Conservation (phyloP, 768 basidiomycete genomes). For the Baorangia bicolor region DNA sequence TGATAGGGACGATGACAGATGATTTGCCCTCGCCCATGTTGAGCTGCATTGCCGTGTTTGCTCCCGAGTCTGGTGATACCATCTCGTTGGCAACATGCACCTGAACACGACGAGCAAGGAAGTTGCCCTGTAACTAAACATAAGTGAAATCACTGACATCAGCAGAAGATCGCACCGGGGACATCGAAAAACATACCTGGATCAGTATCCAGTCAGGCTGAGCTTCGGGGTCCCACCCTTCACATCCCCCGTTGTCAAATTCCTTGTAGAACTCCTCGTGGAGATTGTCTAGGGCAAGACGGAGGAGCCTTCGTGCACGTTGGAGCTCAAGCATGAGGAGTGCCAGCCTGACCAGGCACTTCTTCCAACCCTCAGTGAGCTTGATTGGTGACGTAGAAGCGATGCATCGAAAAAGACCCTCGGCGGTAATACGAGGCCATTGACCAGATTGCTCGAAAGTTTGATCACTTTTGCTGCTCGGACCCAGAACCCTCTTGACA, state of each 20-base stretch:
- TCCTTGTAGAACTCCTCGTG: constrained; percentile 32
- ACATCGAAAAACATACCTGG: constrained; percentile 29
- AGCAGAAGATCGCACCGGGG: neutral
- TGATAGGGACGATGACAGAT: constrained; percentile 46
- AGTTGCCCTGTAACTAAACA: constrained; percentile 41
- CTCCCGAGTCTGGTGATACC: constrained; percentile 36
- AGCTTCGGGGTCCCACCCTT: constrained; percentile 14
- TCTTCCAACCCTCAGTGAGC: constrained; percentile 27
- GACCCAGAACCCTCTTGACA: constrained; percentile 8
- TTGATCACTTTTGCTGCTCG: constrained; percentile 11
- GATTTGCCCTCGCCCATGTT: constrained; percentile 60
- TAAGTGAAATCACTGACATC: neutral
- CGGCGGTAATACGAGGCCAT: constrained; percentile 38
- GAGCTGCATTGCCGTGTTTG: constrained; percentile 45
- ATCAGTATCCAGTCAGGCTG: constrained; percentile 44
- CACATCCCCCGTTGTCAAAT: constrained; percentile 17
- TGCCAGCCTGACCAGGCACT: constrained; percentile 26
- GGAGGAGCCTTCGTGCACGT: constrained; percentile 34
- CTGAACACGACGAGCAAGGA: constrained; percentile 43
- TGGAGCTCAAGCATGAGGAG: constrained; percentile 32
- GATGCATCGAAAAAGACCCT: constrained; percentile 27
- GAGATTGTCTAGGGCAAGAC: constrained; percentile 13
- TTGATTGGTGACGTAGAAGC: constrained; percentile 16
- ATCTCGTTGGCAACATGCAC: constrained; percentile 41
- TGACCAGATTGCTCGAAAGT: constrained; percentile 20